Base-by-base conservation (phyloP, 257 asterid species). In the Fraxinus pennsylvanica region DNA sequence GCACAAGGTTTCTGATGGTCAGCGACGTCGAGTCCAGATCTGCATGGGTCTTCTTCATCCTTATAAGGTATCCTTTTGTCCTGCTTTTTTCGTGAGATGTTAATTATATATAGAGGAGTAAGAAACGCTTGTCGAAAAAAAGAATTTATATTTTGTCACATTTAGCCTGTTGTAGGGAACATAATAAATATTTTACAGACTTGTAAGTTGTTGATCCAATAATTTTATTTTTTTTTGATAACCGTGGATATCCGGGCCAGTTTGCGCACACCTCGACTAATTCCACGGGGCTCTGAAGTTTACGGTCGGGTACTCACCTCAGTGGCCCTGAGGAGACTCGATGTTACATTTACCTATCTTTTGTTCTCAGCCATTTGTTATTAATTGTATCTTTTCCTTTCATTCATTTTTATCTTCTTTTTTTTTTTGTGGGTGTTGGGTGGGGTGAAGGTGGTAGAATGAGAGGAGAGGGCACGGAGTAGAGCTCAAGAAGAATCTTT, bases 1-100 rank as follows among this genome's bases (percentile, higher is more conserved):
- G 99, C 99, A 95, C 88, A 95, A 95, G 87, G 98, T 95, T 69
- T 95, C 99, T 74, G 99, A 93, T 87, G 99, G 99, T 52, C 99
- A 93, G 88, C 84, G 99, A 0, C 98, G 99, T 50, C 82, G 99
- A 76, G 99, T 95, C 77, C 99, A 95, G 83, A 95, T 95, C 79
- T 95, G 99, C 86, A 86, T 93, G 98, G 99, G 99, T 78, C 96
- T 95, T 79, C 99, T 95, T 75, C 96, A 92, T 83, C 99, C 98
- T 61, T 95, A 81, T 81, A 93, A 92, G 96, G 98, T 93, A 79
- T 76, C 35, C 32, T 75, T 41, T 71, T 17, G 3, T 74, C n/a
- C 67, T 73, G 50, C 77, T 6, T 73, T 12, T 70, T 29, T 41
- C 76, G 67, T 71, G 29, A 66, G 43, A 63, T 38, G 68, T 27